Evolutionary conservation across 129 eudicot genomes (phyloP), one percentile per base, ranked within the genome.

Genomic region (Lactuca saligna): DNA sequence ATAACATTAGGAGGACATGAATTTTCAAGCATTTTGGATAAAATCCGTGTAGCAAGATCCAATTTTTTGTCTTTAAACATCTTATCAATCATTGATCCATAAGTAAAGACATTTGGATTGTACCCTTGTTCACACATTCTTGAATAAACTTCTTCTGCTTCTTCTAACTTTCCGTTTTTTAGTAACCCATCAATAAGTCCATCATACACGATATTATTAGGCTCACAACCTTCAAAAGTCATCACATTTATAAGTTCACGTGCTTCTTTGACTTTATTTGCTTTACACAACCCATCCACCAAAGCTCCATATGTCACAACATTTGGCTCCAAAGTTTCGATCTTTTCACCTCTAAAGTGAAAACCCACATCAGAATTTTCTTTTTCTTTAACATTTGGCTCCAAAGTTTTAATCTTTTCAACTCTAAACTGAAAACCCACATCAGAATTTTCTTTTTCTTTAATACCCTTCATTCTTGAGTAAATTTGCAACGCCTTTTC

Each of bases 161-260:
- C 87, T 77, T 85, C 89, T 74, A 94, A 78, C 78, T 89, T 87
- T 59, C 96, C 97, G 14, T 63, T 84, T 71, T 94, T 94, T 71
- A 96, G 84, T 76, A 85, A 79, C 54, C 99, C 99, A 79, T 94
- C 99, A 54, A 94, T 89, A 65, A 94, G 90, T 77, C 96, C 90
- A 87, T 94, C 91, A 72, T 89, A 89, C 42, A 94, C 97, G 44
- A 94, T 79, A 60, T 71, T 85, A 72, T 89, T 89, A 38, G 99
- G 93, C 79, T 83, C 88, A 82, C 97, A 89, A 57, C 95, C 89
- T 85, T 87, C 85, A 16, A 57, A 37, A 57, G 65, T 64, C 99
- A 94, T 94, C 63, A 80, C 85, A 65, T 85, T 87, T 66, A 89
- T 75, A 37, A 94, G 89, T 75, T 87, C 67, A 15, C 72, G 81